Evolutionary conservation across 106 monocot species (phyloP).

Genomic region (Dendrobium officinale): DNA sequence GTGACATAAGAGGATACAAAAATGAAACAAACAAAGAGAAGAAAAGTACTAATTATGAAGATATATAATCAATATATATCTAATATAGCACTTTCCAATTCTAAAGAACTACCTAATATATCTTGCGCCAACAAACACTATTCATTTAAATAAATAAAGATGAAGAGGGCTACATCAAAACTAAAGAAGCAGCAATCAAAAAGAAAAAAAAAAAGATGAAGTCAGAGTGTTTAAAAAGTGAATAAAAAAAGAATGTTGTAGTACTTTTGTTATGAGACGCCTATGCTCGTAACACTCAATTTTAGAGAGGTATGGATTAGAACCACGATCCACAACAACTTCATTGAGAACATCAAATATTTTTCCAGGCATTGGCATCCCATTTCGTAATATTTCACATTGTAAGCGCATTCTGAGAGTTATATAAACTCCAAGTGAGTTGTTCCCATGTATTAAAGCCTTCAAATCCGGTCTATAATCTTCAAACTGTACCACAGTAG

Average conservation of each 20-base stretch:
- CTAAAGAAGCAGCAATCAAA: not conserved
- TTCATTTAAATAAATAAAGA: not conserved
- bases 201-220: not conserved
- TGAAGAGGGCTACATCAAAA: not conserved
- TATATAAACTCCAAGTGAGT: conserved; percentile 87
- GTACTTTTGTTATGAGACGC: conserved; percentile 93
- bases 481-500: conserved; percentile 50
- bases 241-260: conserved; percentile 5
- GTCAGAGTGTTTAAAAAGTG: not conserved
- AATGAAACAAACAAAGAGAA: too few species aligned
- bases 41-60: too few species aligned
- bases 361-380: conserved; percentile 90
- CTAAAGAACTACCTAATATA: not conserved
- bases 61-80: too few species aligned
- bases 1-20: not conserved
- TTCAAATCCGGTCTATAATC: conserved; percentile 69
- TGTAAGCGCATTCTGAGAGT: conserved; percentile 91
- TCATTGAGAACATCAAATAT: conserved; percentile 95
- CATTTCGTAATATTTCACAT: conserved; percentile 91
- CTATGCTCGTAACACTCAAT: conserved; percentile 98
- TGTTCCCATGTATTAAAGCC: conserved; percentile 92
- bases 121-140: not conserved
- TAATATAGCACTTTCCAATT: not conserved
- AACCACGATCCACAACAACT: conserved; percentile 97
- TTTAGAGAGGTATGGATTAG: conserved; percentile 95